phyloP scores from a whole-genome alignment of 164 flowering plant species.

The Vitis riparia region DNA sequence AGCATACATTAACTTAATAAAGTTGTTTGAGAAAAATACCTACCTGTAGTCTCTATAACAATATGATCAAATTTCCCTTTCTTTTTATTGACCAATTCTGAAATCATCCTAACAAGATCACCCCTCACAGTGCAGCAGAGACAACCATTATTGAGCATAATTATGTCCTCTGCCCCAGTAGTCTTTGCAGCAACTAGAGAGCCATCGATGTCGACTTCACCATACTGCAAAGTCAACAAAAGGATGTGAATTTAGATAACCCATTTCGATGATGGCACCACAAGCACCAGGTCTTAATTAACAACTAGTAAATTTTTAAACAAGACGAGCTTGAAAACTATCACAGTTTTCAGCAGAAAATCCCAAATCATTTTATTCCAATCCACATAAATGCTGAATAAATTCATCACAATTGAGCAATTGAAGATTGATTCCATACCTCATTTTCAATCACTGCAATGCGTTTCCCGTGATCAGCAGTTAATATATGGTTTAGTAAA shows the following conservation, averaged over 20 bases:
- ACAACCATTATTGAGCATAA: slow-evolving; percentile 97
- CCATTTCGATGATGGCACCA: not conserved
- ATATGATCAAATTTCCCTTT: slow-evolving; percentile 93
- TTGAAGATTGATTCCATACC: slow-evolving; percentile 40
- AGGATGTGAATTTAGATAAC: not conserved
- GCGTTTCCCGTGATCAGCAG: slow-evolving; percentile 96
- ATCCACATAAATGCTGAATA: not conserved
- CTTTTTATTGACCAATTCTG: slow-evolving; percentile 74
- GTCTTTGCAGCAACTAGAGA: slow-evolving; percentile 93
- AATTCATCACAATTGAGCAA: not conserved
- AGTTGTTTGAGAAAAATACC: not conserved
- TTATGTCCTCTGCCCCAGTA: slow-evolving; percentile 87
- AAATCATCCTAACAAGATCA: slow-evolving; percentile 94
- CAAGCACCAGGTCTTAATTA: not conserved
- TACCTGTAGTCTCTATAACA: slow-evolving; percentile 97
- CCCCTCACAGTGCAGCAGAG: slow-evolving; percentile 98
- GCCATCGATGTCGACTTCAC: slow-evolving; percentile 98
- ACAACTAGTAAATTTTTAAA: no score
- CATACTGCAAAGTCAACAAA: slow-evolving; percentile 56
- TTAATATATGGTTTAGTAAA: slow-evolving; percentile 84
- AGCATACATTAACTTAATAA: not conserved
- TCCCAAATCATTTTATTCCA: not conserved
- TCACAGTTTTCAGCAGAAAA: not conserved
- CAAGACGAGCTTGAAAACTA: no score
- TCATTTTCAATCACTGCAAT: slow-evolving; percentile 98